Evolutionary conservation across 108 stramenopile species (phyloP).

Genomic region (Phaeodactylum tricornutum): DNA sequence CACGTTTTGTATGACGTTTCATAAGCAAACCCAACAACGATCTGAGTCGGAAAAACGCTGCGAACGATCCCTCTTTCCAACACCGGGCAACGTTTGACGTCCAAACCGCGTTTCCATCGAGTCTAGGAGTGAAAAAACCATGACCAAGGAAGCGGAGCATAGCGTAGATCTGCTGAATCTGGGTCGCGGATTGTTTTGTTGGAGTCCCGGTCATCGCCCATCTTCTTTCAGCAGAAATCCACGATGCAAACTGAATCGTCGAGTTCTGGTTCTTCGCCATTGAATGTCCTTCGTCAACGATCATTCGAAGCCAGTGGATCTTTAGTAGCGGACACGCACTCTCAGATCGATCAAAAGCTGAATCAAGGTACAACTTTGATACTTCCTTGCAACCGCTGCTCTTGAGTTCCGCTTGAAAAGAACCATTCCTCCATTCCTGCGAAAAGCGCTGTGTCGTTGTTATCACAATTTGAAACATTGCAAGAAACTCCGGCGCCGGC

Average conservation of each 20-base stretch:
- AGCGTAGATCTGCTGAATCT: slow-evolving; percentile 42
- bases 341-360: neutral
- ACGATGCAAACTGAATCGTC: slow-evolving; percentile 62
- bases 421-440: slow-evolving; percentile 71
- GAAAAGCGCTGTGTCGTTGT: slow-evolving; percentile 60
- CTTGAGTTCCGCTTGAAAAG: slow-evolving; percentile 55
- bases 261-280: slow-evolving; percentile 65
- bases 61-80: slow-evolving; percentile 43
- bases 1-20: slow-evolving; percentile 73
- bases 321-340: slow-evolving; percentile 60
- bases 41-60: slow-evolving; percentile 51
- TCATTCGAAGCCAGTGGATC: slow-evolving; percentile 62
- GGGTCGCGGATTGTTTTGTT: slow-evolving; percentile 42
- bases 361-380: slow-evolving; percentile 2
- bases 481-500: slow-evolving; percentile 44
- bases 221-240: slow-evolving; percentile 56
- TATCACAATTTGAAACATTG: slow-evolving; percentile 54
- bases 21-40: slow-evolving; percentile 53
- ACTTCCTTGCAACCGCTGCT: slow-evolving; percentile 3
- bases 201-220: slow-evolving; percentile 88
- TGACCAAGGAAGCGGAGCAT: slow-evolving; percentile 60
- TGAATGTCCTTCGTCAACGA: slow-evolving; percentile 80
- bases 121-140: slow-evolving; percentile 41
- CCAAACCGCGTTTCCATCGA: slow-evolving; percentile 49
- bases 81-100: slow-evolving; percentile 28